Base-by-base conservation (phyloP, 176 grass and related monocot genomes). In the Canna indica region DNA sequence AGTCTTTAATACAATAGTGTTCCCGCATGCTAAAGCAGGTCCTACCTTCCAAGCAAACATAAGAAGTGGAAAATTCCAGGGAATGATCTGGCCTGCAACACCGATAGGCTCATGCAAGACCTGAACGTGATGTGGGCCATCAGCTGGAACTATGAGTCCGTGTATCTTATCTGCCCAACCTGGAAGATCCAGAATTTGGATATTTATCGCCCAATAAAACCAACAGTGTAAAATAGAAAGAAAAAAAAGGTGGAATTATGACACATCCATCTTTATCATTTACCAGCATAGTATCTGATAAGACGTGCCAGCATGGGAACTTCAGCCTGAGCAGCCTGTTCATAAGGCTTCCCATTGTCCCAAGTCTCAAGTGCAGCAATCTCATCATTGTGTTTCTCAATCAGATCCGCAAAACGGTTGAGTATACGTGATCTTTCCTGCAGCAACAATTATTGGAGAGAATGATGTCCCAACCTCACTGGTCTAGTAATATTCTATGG, bases 81-180 rank as follows among this genome's bases (percentile, higher is more conserved):
- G 93, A 69, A 97, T 90, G 72, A 97, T 85, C 80, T 97, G 88
- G 0, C 88, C 93, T 0, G 70, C 88, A 1, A 97, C 93, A 67
- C 93, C 94, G 47, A 97, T 67, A n/a, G 94, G 94, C 75, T 97
- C 89, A 46, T 87, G 77, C 69, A 97, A 74, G 68, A 97, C 94
- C 81, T 90, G 94, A 16, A 77, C 92, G 41, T 85, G 81, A 72
- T 89, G 86, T 27, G 83, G 79, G 48, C 86, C 84, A 62, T 97
- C 93, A 3, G 79, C 77, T 27, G 93, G 93, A 61, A 83, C 93
- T 31, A 96, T 74, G n/a, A 91, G 81, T 16, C 93, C 84, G 64
- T 96, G 93, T 61, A 91, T 90, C 93, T 91, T 96, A 78, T 91
- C 93, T 8, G 88, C 56, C 86, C 93, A 96, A 38, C 88, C 83